Conservation (phyloP, 768 basidiomycete genomes). For the Lyophyllum shimeji region DNA sequence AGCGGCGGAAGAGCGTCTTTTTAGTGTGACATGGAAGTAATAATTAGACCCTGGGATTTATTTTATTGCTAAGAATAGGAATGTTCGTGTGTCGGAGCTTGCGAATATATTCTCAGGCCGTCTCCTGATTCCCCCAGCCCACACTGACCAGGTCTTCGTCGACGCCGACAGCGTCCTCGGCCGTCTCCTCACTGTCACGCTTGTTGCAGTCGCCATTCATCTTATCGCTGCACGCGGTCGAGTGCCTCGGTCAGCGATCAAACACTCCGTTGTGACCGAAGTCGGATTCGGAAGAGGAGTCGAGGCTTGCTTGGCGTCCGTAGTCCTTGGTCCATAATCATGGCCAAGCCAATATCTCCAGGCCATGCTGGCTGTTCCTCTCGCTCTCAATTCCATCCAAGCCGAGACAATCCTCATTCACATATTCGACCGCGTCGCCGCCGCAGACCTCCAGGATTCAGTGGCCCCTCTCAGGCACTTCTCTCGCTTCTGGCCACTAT, state of each 20-base stretch:
- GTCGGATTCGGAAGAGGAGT: conserved; percentile 14
- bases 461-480: conserved; percentile 47
- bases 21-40: conserved; percentile 17
- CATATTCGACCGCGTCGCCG: conserved; percentile 23
- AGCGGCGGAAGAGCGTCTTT: conserved; percentile 42
- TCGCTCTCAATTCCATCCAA: conserved; percentile 11
- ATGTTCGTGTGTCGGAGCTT: conserved; percentile 19
- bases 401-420: conserved; percentile 1
- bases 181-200: conserved; percentile 22
- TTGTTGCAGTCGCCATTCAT: conserved; percentile 16
- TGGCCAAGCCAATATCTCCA: conserved; percentile 55
- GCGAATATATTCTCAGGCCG: conserved; percentile 5
- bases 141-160: conserved; percentile 14
- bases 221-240: conserved; percentile 2
- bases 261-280: background rate
- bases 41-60: conserved; percentile 11
- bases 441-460: conserved; percentile 15
- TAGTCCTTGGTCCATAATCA: conserved; percentile 30
- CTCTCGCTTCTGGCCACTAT: conserved; percentile 59
- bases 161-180: background rate
- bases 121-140: conserved; percentile 10
- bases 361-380: conserved; percentile 22
- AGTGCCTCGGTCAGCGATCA: conserved; percentile 15
- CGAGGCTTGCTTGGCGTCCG: conserved; percentile 39
- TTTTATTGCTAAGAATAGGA: conserved; percentile 18